phyloP scores from a whole-genome alignment of 2,329 filamentous ascomycete species.

The Colletotrichum chrysophilum region DNA sequence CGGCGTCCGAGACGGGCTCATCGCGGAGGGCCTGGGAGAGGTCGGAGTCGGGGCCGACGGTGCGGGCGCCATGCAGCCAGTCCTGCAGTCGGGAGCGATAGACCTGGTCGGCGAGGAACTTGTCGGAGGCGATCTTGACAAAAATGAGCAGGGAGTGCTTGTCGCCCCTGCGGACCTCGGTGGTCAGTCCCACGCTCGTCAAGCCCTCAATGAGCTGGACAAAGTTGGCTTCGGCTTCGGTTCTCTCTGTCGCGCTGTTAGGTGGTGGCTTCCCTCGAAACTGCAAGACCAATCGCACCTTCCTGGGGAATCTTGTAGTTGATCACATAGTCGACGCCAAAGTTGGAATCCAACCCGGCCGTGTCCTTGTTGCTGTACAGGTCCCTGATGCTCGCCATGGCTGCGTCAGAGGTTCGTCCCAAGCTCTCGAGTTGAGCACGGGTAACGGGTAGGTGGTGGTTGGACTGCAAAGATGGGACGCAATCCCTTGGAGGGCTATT shows the following conservation, averaged over 20 bases:
- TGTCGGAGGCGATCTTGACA: slow-evolving; percentile 76
- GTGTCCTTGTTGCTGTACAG: slow-evolving; percentile 19
- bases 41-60: slow-evolving; percentile 77
- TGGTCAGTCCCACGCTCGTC: slow-evolving; percentile 79
- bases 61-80: slow-evolving; percentile 89
- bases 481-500: not conserved
- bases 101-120: slow-evolving; percentile 78
- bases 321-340: slow-evolving; percentile 85
- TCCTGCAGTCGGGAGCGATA: slow-evolving; percentile 90
- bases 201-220: slow-evolving; percentile 78
- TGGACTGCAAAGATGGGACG: not conserved
- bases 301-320: slow-evolving; percentile 75
- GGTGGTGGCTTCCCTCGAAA: not conserved
- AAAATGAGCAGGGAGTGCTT: slow-evolving; percentile 81
- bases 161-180: slow-evolving; percentile 84
- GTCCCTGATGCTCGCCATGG: slow-evolving; percentile 20
- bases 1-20: slow-evolving; percentile 85
- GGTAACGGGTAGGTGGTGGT: not conserved
- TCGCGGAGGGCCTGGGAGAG: slow-evolving; percentile 69
- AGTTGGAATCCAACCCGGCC: slow-evolving; percentile 21
- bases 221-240: slow-evolving; percentile 76
- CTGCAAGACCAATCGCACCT: slow-evolving; percentile 47
- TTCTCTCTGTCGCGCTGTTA: slow-evolving; percentile 56
- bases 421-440: slow-evolving; percentile 15
- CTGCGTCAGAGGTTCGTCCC: slow-evolving; percentile 4